These are phyloP conservation scores for Saprolegnia parasitica DNA, from an alignment of 352 stramenopile genomes.

Conservation along the genomic window DNA sequence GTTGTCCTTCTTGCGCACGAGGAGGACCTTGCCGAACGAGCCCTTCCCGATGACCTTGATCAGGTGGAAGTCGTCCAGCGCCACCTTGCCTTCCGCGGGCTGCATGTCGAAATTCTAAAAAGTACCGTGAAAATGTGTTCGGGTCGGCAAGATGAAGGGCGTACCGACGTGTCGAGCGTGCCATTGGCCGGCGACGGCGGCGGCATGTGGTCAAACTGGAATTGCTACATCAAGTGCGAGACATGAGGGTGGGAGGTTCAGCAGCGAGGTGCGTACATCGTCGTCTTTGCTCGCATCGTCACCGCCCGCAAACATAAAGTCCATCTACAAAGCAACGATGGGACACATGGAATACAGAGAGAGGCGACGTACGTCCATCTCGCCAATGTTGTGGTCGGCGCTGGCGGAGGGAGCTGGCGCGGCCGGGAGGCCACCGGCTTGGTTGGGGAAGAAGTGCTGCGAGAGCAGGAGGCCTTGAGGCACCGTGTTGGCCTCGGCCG, in stretches of 20 bases:
- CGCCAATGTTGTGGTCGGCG: slow-evolving; percentile 58
- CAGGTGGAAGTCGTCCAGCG: slow-evolving; percentile 92
- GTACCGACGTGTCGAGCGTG: neutral
- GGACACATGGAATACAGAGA: slow-evolving; percentile 1
- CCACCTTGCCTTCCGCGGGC: slow-evolving; percentile 63
- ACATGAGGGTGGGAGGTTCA: slow-evolving; percentile 17
- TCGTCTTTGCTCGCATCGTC: slow-evolving; percentile 64
- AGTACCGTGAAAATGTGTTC: no score
- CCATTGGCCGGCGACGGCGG: slow-evolving; percentile 38
- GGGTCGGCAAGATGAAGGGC: no score
- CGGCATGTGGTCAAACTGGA: slow-evolving; percentile 26
- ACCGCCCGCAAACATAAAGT: slow-evolving; percentile 55
- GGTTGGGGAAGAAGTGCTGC: slow-evolving; percentile 15
- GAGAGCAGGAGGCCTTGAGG: neutral
- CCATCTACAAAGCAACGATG: slow-evolving; percentile 45
- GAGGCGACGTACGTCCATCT: slow-evolving; percentile 56
- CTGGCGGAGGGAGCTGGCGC: slow-evolving; percentile 28
- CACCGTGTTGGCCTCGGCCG: slow-evolving; percentile 65
- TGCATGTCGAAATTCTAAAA: slow-evolving; percentile 25
- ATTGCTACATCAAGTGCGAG: slow-evolving; percentile 32
- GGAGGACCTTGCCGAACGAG: slow-evolving; percentile 94
- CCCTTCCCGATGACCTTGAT: slow-evolving; percentile 97
- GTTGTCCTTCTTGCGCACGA: slow-evolving; percentile 92
- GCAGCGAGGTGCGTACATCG: slow-evolving; percentile 24
- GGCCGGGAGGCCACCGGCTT: neutral